phyloP scores from a whole-genome alignment of 169 alveolate genomes.

The Theileria orientalis region DNA sequence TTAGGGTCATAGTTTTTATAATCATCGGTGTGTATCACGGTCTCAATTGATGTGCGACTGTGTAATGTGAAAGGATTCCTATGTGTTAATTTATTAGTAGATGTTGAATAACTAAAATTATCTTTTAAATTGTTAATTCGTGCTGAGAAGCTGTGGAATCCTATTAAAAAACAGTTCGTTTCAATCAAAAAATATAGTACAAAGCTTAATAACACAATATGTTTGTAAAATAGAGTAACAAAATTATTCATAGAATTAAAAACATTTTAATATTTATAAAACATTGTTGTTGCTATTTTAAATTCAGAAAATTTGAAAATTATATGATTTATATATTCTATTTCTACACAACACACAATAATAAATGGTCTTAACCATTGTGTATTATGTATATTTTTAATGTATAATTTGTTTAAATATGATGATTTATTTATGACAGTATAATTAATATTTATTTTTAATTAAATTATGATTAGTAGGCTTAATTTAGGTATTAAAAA shows the following conservation, averaged over 20 bases:
- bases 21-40: slow-evolving; percentile 62
- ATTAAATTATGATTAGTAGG: slow-evolving; percentile 2
- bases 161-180: background rate
- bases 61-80: slow-evolving; percentile 9
- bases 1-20: slow-evolving; percentile 59
- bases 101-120: no score
- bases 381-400: background rate
- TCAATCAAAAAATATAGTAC: background rate
- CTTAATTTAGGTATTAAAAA: background rate
- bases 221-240: background rate
- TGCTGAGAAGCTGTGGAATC: background rate
- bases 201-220: background rate
- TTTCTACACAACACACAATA: no score
- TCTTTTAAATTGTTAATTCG: no score
- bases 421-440: background rate
- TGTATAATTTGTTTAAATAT: background rate
- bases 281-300: no score
- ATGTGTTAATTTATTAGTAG: background rate
- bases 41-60: slow-evolving; percentile 55
- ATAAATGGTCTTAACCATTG: background rate
- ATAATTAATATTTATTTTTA: background rate
- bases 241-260: slow-evolving; percentile 1
- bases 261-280: background rate
- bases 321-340: no score
- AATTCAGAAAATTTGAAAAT: no score